phyloP scores from a whole-genome alignment of 495 filamentous ascomycete genomes.

The Pyrenula aspistea region DNA sequence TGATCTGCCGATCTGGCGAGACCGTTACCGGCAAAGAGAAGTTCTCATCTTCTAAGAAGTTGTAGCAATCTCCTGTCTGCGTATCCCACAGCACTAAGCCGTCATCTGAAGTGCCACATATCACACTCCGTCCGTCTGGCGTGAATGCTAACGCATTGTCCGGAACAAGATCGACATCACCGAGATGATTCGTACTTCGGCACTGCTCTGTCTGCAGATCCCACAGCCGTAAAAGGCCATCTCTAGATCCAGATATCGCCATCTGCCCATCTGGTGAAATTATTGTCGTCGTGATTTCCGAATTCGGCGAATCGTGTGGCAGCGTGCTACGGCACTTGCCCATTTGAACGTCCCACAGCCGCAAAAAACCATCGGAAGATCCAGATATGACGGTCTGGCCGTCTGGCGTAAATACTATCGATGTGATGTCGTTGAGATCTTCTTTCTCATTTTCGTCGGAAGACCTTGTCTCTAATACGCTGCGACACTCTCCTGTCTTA shows the following conservation, averaged over 20 bases:
- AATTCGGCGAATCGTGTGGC: slow-evolving; percentile 7
- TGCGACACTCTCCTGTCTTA: slow-evolving; percentile 7
- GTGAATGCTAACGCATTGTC: slow-evolving; percentile 16
- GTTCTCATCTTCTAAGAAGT: slow-evolving; percentile 10
- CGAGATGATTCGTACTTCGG: slow-evolving; percentile 3
- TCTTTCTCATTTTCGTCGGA: no score
- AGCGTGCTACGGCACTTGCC: slow-evolving; percentile 10
- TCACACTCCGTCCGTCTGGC: slow-evolving; percentile 11
- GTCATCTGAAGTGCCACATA: slow-evolving; percentile 13
- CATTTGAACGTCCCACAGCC: slow-evolving; percentile 18
- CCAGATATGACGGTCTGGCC: slow-evolving; percentile 10
- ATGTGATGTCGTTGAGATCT: slow-evolving; percentile 5
- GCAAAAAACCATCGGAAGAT: slow-evolving; percentile 9
- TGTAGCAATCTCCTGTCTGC: slow-evolving; percentile 7
- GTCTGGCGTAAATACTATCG: slow-evolving; percentile 11
- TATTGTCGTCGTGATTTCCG: slow-evolving; percentile 5
- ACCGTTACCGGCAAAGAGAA: slow-evolving; percentile 14
- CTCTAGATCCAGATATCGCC: slow-evolving; percentile 5
- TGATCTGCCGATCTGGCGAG: slow-evolving; percentile 13
- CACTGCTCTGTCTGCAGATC: slow-evolving; percentile 2
- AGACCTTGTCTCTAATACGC: slow-evolving; percentile 1
- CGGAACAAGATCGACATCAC: slow-evolving; percentile 4
- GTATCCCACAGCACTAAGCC: slow-evolving; percentile 23
- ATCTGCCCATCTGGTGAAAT: slow-evolving; percentile 16
- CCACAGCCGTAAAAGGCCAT: slow-evolving; percentile 10